A percentile compares a stretch with the other conserved stretches of the same genome.
Conservation (phyloP, 208 protist genomes). For the Trypanosomatidae sp. region DNA sequence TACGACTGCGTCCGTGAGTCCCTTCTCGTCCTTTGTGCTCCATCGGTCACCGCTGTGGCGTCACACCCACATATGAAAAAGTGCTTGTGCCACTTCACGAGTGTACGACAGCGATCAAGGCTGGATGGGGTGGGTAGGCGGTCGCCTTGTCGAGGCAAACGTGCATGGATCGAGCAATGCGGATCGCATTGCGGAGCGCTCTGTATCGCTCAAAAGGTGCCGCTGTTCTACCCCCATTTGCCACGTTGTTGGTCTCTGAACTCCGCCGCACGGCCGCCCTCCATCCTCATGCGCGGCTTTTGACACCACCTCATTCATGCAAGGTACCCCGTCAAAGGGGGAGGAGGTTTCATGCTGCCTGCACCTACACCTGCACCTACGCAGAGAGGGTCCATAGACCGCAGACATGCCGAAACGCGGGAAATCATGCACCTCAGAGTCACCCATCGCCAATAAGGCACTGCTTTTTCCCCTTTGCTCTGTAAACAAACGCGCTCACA, state of each 20-base stretch:
- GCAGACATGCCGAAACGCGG: background rate
- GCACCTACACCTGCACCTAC: background rate
- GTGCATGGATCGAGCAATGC: background rate
- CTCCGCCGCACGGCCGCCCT: background rate
- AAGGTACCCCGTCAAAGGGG: background rate
- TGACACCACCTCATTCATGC: background rate
- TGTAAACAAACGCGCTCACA: background rate
- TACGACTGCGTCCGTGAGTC: background rate
- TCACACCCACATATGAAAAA: background rate
- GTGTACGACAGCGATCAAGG: background rate
- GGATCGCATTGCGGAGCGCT: background rate
- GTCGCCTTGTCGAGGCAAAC: background rate
- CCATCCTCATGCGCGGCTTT: background rate
- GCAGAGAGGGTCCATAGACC: background rate
- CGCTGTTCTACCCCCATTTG: background rate
- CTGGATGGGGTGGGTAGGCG: background rate
- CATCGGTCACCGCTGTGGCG: background rate
- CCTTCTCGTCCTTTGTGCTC: background rate
- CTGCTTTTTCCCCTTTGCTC: background rate
- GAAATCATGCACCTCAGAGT: background rate
- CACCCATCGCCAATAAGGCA: background rate
- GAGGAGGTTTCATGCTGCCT: background rate
- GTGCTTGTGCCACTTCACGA: background rate
- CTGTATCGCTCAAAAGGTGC: background rate
- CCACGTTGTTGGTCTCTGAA: no score